Evolutionary conservation across 2,329 filamentous ascomycete species (phyloP), one percentile per base, ranked within the genome.

Genomic region (Sarocladiaceae sp.): DNA sequence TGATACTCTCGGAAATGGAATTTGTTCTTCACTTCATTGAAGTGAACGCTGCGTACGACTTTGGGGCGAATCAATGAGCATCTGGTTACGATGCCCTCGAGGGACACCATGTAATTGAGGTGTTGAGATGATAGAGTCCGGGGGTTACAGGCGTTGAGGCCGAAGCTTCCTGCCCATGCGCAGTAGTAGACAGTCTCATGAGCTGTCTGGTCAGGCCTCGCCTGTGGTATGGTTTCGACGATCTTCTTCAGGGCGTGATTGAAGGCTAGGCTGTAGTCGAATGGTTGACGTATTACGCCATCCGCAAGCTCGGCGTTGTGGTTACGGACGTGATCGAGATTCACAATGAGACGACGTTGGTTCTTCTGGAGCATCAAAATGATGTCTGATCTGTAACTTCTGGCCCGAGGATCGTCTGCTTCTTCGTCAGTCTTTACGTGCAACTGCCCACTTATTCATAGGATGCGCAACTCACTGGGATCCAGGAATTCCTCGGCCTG

Each of bases 21-120:
- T 36, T 87, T 88, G 57, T 90, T 82, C 68, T 90, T 91, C 58
- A 74, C 83, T 71, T 97, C 92, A 62, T 90, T 96, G 72, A 92
- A 97, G 69, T 99, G 94, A 51, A 99, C 92, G 71, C 94, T 97
- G 74, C 95, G 96, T 56, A 97, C 86, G n/a, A 99, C 84, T 72
- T 99, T 99, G 11, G 94, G 94, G 53, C 95, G 83, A 57, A 99
- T 96, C 18, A 99, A 78, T 22, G 92, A 97, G 71, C 90, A 96
- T 68, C 94, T 88, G 31, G 94, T 99, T 37, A 99, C 94, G 62
- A 99, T 99, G 44, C 94, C 94, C 71, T 99, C 94, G 50, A 99
- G 79, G 3, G 92, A 96, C 13, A 99, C 89, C 92, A 99, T 97
- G 64, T 89, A 86, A 70, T 99, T 99, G 53, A 99, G 80, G 62